These are phyloP conservation scores for Catharanthus roseus DNA, from an alignment of 257 asterid species.

Conservation along the genomic window DNA sequence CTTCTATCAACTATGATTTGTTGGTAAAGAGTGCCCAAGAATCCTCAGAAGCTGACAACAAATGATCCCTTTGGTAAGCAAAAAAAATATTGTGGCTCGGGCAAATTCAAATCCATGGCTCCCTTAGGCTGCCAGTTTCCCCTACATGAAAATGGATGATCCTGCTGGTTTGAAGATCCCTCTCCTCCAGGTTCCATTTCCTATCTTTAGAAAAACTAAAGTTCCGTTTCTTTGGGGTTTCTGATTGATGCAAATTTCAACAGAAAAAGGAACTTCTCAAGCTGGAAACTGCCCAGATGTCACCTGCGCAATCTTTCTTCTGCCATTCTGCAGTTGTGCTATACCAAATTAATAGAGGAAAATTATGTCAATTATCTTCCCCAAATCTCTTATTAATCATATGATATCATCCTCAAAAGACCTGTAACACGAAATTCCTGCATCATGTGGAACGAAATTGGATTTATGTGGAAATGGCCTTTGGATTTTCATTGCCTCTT, in stretches of 20 bases:
- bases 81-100: background rate
- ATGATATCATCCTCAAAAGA: too few relatives aligned
- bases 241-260: slow-evolving; percentile 5
- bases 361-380: background rate
- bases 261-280: background rate
- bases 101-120: background rate
- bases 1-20: slow-evolving; percentile 81
- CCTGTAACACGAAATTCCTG: too few relatives aligned
- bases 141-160: background rate
- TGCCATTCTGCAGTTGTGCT: background rate
- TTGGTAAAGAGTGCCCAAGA: slow-evolving; percentile 54
- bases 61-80: slow-evolving; percentile 25
- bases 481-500: too few relatives aligned
- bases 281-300: background rate
- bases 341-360: background rate
- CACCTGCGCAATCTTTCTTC: background rate
- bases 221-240: background rate
- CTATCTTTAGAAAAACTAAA: background rate
- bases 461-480: too few relatives aligned
- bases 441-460: too few relatives aligned
- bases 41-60: slow-evolving; percentile 35
- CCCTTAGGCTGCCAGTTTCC: background rate
- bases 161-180: too few relatives aligned
- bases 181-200: background rate
- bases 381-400: background rate